Percentiles rank a stretch among this genome's conserved stretches.
Conservation (phyloP, 2,329 filamentous ascomycete species). For the Ascochyta rabiei region DNA sequence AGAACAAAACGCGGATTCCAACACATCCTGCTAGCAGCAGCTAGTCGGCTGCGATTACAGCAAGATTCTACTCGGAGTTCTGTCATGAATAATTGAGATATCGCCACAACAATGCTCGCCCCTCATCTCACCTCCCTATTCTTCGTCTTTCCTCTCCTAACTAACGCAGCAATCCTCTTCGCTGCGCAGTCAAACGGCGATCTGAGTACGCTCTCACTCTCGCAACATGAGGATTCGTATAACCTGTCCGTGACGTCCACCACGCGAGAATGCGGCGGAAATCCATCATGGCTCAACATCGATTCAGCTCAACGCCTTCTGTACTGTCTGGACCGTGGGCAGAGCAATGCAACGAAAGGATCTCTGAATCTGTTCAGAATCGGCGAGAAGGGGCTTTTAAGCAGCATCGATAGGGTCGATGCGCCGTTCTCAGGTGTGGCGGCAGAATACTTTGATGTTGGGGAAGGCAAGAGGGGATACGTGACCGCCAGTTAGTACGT, state of each 20-base stretch:
- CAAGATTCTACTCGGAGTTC: neutral
- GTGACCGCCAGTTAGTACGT: conserved; percentile 18
- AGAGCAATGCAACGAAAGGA: conserved; percentile 10
- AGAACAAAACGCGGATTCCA: neutral
- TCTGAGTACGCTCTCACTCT: conserved; percentile 18
- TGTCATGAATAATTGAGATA: neutral
- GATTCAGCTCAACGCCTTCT: conserved; percentile 15
- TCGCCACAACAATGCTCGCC: neutral
- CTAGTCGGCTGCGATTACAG: neutral
- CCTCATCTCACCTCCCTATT: neutral
- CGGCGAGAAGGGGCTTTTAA: conserved; percentile 3
- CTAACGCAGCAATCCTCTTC: conserved; percentile 15
- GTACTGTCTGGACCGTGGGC: conserved; percentile 24
- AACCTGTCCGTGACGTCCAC: conserved; percentile 15
- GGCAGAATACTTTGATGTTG: conserved; percentile 12
- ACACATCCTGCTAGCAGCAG: neutral
- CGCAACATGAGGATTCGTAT: neutral
- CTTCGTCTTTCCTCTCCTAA: neutral
- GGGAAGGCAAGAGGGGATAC: conserved; percentile 10
- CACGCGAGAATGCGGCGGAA: conserved; percentile 13
- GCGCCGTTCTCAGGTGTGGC: conserved; percentile 22
- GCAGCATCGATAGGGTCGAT: conserved; percentile 13
- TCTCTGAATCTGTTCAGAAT: conserved; percentile 20
- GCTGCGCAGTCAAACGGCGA: conserved; percentile 22
- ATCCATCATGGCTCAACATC: conserved; percentile 20